A percentile compares a stretch with the other conserved stretches of the same genome.
These are phyloP conservation scores for Cercospora zeae-maydis DNA, from an alignment of 2,329 filamentous ascomycete genomes.

Conservation along the genomic window DNA sequence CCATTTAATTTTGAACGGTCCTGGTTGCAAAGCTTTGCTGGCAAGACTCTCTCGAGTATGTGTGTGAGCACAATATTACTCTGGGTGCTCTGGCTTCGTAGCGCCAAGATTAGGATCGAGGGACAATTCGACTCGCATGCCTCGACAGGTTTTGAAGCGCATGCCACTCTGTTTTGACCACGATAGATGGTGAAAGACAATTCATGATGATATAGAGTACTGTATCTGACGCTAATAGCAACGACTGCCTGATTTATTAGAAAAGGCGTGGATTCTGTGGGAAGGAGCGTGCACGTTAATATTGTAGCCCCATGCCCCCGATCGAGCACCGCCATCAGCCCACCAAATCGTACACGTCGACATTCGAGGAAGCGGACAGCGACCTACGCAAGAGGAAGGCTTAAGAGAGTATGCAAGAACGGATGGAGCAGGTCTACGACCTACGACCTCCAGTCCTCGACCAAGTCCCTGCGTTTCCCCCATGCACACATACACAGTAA, in stretches of 20 bases:
- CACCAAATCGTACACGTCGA: no score
- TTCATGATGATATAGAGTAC: conserved; percentile 5
- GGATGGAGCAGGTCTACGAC: no score
- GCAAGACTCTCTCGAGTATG: background rate
- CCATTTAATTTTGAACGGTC: background rate
- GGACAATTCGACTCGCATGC: background rate
- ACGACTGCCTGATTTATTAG: background rate
- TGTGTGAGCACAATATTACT: background rate
- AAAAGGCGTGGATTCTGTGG: no score
- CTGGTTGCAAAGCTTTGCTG: background rate
- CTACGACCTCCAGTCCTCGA: no score
- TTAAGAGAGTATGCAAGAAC: no score
- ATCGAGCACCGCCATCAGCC: no score
- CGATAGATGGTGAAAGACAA: background rate
- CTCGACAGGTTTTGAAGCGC: background rate
- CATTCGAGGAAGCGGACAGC: no score
- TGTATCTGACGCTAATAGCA: background rate
- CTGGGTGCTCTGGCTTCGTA: background rate
- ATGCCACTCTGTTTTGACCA: background rate
- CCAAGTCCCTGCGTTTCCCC: no score
- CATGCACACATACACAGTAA: no score
- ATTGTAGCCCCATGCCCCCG: no score
- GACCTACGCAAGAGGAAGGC: no score
- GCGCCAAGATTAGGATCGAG: background rate
- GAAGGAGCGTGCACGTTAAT: no score